Percentiles rank a stretch among this genome's conserved stretches.
These are phyloP conservation scores for Pseudocercospora crystallina DNA, from an alignment of 2,329 filamentous ascomycete genomes.

Conservation along the genomic window DNA sequence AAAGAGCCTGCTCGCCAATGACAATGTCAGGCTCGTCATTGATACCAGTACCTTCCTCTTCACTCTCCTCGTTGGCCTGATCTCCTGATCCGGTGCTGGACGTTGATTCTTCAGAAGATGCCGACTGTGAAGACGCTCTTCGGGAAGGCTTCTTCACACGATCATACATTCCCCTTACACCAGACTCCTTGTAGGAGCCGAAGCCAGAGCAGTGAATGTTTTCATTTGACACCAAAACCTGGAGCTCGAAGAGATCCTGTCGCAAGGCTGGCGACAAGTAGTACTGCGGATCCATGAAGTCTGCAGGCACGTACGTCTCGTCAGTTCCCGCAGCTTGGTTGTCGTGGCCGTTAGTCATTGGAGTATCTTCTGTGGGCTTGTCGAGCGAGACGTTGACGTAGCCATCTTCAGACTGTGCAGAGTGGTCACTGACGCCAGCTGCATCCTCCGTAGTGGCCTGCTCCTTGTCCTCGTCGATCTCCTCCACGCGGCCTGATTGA, in stretches of 20 bases:
- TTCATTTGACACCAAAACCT: conserved; percentile 61
- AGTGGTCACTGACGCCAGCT: conserved; percentile 70
- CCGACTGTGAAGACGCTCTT: conserved; percentile 29
- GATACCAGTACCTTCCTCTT: conserved; percentile 24
- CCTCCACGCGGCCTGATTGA: conserved; percentile 7
- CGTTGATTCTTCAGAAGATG: conserved; percentile 26
- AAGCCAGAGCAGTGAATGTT: conserved; percentile 59
- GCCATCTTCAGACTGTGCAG: conserved; percentile 84
- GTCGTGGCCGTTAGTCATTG: conserved; percentile 8
- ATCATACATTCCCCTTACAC: conserved; percentile 27
- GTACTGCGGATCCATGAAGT: conserved; percentile 32
- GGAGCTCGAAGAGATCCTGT: conserved; percentile 71
- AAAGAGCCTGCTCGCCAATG: conserved; percentile 20
- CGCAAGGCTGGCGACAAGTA: conserved; percentile 62
- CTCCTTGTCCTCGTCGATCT: conserved; percentile 37
- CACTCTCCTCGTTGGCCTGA: conserved; percentile 26
- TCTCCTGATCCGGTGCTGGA: conserved; percentile 18
- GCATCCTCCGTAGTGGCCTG: conserved; percentile 50
- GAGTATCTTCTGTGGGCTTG: conserved; percentile 41
- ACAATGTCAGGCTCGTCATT: conserved; percentile 28
- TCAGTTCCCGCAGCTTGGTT: not conserved
- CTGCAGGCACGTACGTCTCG: conserved; percentile 26
- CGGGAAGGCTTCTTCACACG: conserved; percentile 29
- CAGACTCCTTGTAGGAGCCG: conserved; percentile 19
- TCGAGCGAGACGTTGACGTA: conserved; percentile 89